phyloP scores from a whole-genome alignment of 305 asterid genomes.

The Solanum hybrid region DNA sequence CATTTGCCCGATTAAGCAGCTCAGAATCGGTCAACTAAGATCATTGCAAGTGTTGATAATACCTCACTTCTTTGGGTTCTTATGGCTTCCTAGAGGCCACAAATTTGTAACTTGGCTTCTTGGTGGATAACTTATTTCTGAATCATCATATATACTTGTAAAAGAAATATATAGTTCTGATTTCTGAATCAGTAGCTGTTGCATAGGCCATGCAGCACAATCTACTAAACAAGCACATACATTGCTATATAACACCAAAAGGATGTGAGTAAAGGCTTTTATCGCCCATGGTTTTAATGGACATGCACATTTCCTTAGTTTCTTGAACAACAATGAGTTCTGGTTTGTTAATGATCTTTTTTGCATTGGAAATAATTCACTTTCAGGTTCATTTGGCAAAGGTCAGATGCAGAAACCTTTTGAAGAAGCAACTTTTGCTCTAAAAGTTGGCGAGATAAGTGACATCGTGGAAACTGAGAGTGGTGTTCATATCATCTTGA shows the following conservation, averaged over 20 bases:
- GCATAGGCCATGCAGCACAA: background rate
- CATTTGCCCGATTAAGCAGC: background rate
- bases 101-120: background rate
- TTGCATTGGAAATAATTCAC: background rate
- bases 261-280: background rate
- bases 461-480: slow-evolving; percentile 84
- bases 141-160: background rate
- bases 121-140: background rate
- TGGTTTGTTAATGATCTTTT: background rate
- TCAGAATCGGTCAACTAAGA: background rate
- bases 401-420: slow-evolving; percentile 98
- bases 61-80: background rate
- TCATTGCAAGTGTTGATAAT: background rate
- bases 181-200: background rate
- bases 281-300: background rate
- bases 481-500: slow-evolving; percentile 81
- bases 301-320: background rate
- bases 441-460: slow-evolving; percentile 61
- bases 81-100: background rate
- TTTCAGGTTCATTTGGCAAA: slow-evolving; percentile 67
- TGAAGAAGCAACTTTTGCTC: slow-evolving; percentile 55
- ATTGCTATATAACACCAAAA: background rate
- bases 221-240: background rate
- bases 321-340: background rate
- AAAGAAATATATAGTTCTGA: background rate